These are phyloP conservation scores for Strobilomyces dryophilus DNA, from an alignment of 768 basidiomycete species.

Conservation along the genomic window DNA sequence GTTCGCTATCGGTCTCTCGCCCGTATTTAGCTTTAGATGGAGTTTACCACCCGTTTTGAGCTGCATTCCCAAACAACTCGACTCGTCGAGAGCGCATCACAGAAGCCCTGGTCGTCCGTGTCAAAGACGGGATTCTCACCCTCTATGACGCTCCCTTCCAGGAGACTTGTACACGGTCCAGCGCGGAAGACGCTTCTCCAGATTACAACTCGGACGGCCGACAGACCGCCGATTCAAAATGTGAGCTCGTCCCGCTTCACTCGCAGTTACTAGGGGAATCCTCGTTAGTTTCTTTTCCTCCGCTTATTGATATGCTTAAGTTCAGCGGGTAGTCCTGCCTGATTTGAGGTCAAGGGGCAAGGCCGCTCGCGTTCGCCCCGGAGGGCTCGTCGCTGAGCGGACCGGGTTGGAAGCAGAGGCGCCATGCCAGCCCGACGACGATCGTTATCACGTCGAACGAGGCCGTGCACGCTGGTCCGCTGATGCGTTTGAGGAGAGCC, in stretches of 20 bases:
- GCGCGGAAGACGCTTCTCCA: constrained; percentile 69
- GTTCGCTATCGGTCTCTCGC: constrained; percentile 82
- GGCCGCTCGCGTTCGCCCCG: no score
- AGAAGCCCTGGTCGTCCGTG: constrained; percentile 21
- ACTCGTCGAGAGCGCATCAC: constrained; percentile 75
- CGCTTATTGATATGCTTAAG: constrained; percentile 89
- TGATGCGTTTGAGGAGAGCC: constrained; percentile 15
- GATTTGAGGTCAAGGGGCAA: constrained; percentile 57
- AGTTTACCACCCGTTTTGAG: constrained; percentile 78
- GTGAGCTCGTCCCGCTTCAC: constrained; percentile 84
- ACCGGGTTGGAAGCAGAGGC: background rate
- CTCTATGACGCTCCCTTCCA: constrained; percentile 79
- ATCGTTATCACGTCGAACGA: constrained; percentile 45
- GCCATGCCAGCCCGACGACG: background rate
- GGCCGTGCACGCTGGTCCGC: constrained; percentile 3
- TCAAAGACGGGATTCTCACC: constrained; percentile 67
- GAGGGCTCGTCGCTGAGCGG: constrained; percentile 39
- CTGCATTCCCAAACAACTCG: constrained; percentile 85
- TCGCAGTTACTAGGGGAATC: constrained; percentile 87
- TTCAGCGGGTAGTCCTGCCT: constrained; percentile 82
- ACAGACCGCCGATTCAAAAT: constrained; percentile 72
- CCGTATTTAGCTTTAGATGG: constrained; percentile 84
- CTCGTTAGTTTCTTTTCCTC: constrained; percentile 91
- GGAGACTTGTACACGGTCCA: constrained; percentile 73
- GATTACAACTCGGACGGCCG: constrained; percentile 70